Base-by-base conservation (phyloP, 1,284 basidiomycete genomes). In the Microbotryum violaceum region DNA sequence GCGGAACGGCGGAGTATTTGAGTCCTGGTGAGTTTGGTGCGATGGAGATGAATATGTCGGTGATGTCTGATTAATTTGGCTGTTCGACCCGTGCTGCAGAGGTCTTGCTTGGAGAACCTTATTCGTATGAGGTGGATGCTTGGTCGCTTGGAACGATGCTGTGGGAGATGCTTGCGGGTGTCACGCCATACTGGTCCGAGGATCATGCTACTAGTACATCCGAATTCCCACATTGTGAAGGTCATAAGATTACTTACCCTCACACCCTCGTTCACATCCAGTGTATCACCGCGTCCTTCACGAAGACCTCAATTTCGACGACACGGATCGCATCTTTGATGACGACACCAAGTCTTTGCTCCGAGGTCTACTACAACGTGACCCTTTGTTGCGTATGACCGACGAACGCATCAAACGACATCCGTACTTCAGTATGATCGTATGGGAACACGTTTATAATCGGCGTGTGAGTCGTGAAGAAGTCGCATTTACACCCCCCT, bases 141-240 rank as follows among this genome's bases (percentile, higher is more conserved):
- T 97, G 93, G 92, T 89, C 88, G 67, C 88, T 96, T 71, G 93
- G 93, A 21, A 97, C 92, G 64, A 96, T 97, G 87, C 78, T 97
- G 61, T 92, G 89, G 75, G 94, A 97, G 78, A 93, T 94, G 85
- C 78, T 91, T 75, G 88, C 86, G 48, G 90, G 89, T 44, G 88
- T 59, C 12, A 93, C 90, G 8, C 92, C 92, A 3, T 96, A 91
- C 76, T 92, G 87, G 87, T 88, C 89, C 23, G 87, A 89, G 72
- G 91, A 91, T 71, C 91, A 93, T 75, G 85, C 89, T 49, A 88
- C 94, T 71, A 96, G 61, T 63, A 1, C 4, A 59, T 29, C 49
- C 25, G 6, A 14, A 3, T 8, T 20, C 5, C 7, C 14, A 23
- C 9, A 5, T n/a, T 6, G 23, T 18, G 16, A 45, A 52, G 9